Evolutionary conservation across 2,329 filamentous ascomycete genomes (phyloP), one percentile per base, ranked within the genome.

Genomic region (Epichloe hybrida): DNA sequence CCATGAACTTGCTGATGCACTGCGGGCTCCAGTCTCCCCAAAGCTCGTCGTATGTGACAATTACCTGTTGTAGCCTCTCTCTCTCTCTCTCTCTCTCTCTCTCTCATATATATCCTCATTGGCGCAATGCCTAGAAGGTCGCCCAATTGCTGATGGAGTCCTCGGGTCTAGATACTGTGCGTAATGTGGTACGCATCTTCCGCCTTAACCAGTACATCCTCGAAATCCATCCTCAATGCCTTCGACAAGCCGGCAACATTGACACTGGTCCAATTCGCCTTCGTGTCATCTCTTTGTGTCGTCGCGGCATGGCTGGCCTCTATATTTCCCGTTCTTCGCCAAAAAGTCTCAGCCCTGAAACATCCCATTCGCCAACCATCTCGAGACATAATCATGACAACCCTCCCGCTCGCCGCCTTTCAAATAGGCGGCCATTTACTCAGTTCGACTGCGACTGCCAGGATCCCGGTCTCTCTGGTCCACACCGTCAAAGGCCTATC

Each of bases 401-500:
- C 91, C 0, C 73, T 97, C n/a, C 93, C 93, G 17, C 74, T 98
- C 36, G 91, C 93, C 1, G 77, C 85, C 31, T 98, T 98, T 66
- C 90, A 96, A 67, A 87, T 98, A 48, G 85, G 84, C 37, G 93
- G 93, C 5, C 93, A 98, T 67, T 85, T 98, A 40, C 74, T 97
- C 43, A 95, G 88, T 66, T 95, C 91, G 5, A 93, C 89, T 56
- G 91, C 93, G 31, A 98, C 91, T 35, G 85, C 88, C 48, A 87
- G 89, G 64, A 97, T 98, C 50, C 91, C 93, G 0, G 93, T 98
- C 1, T 97, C 93, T 6, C 77, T 98, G 37, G 93, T 98, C 3
- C 93, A 98, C 68, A 98, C 93, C 1, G 97, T 98, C 70, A 98
- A 98, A 71, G 93, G 93, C 7, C 80, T 98, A 27, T 97, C 91